Evolutionary conservation across 345 rosid genomes (phyloP).

Genomic region (Gossypium anomalum): DNA sequence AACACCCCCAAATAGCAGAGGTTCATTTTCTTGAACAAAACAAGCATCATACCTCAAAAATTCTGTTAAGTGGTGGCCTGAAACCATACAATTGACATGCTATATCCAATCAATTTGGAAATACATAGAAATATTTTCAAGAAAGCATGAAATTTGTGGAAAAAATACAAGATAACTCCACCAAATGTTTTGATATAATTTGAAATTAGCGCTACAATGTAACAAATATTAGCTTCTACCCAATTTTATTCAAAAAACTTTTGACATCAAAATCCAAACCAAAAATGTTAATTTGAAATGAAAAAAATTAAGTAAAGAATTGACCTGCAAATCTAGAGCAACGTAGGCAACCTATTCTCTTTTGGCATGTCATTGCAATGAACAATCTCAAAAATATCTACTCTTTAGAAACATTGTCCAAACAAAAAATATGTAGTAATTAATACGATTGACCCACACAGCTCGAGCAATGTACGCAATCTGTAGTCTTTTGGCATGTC

Average conservation of each 20-base stretch:
- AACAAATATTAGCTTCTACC: not conserved
- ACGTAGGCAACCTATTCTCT: not conserved
- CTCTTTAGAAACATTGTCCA: too few species aligned
- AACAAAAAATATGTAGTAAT: too few species aligned
- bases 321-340: not conserved
- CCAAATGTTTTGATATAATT: not conserved
- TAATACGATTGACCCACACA: not conserved
- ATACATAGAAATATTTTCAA: slow-evolving; percentile 1
- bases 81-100: slow-evolving; percentile 11
- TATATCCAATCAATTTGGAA: slow-evolving; percentile 12
- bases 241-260: not conserved
- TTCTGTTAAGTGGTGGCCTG: slow-evolving; percentile 7
- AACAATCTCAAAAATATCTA: not conserved
- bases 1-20: slow-evolving; percentile 12
- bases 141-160: slow-evolving; percentile 5
- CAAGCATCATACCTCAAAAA: slow-evolving; percentile 16
- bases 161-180: not conserved
- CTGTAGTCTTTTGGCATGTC: not conserved
- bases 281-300: not conserved
- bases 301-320: not conserved
- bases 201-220: not conserved
- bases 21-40: slow-evolving; percentile 15
- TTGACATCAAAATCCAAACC: not conserved
- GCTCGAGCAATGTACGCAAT: not conserved
- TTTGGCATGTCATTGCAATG: not conserved